Evolutionary conservation across 2,329 filamentous ascomycete species (phyloP), one percentile per base, ranked within the genome.

Genomic region (Ophiostoma sp.): DNA sequence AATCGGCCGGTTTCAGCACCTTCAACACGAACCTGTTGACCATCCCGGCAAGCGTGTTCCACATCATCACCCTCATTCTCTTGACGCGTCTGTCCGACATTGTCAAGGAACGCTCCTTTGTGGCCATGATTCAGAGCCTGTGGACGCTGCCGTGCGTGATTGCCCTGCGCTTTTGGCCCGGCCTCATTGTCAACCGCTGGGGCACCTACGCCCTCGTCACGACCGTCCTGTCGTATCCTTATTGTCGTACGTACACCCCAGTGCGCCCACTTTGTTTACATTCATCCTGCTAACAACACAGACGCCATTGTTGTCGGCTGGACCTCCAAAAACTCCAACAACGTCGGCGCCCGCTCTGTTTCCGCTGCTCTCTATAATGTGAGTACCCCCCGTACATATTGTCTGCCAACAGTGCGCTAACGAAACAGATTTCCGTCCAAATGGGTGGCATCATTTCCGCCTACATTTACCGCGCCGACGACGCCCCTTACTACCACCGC

Each of bases 291-390:
- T 63, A 36, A 52, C 69, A 2, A 15, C 0, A 11, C 22, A 75
- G 85, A 91, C 77, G 87, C 89, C 0, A 87, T 91, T 39, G 80
- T 89, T 1, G 88, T 90, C 0, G 88, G 86, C 0, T 88, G 87
- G 83, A 87, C 84, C 1, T 88, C 86, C 3, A 84, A 85, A 72
- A 91, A 91, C 76, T 85, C 87, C 0, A 76, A 76, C n/a, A 73
- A 73, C 15, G 73, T 75, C 25, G 71, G 74, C 12, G 69, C 72
- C 2, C 71, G 74, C 9, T 73, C 74, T 19, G 74, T 75, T 0
- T 73, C 71, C 0, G 73, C 74, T 1, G 73, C 74, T 1, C 36
- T 74, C 17, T 76, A 76, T 25, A 76, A 76, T 19, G 74, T 73
- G 22, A n/a, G 73, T 19, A 39, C 36, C 4, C 36, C 9, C 36